Evolutionary conservation across 306 rosid genomes (phyloP).

Genomic region (Abrus pulchellus): DNA sequence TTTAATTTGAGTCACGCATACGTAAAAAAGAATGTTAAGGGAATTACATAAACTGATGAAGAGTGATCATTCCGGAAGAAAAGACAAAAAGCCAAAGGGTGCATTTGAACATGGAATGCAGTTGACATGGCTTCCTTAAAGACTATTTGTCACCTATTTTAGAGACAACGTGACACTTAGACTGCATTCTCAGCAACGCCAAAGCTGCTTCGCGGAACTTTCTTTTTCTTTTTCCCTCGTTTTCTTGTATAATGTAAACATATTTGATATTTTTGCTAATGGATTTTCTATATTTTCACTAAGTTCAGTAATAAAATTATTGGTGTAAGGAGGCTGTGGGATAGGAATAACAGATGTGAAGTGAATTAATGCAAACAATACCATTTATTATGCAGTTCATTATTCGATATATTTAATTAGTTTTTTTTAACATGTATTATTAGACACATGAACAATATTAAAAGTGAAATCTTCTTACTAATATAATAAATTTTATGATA

Average conservation of each 20-base stretch:
- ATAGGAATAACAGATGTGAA: not conserved
- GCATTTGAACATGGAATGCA: conserved; percentile 54
- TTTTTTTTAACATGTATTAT: too few species aligned
- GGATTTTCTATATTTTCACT: not conserved
- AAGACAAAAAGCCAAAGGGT: conserved; percentile 49
- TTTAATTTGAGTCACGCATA: not conserved
- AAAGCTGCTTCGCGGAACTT: conserved; percentile 28
- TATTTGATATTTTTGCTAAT: conserved; percentile 11
- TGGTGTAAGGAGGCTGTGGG: not conserved
- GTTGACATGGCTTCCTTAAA: conserved; percentile 55
- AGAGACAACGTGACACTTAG: conserved; percentile 47
- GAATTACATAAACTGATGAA: not conserved
- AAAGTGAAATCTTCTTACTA: too few species aligned
- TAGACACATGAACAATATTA: too few species aligned
- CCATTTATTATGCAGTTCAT: too few species aligned
- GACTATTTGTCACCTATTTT: conserved; percentile 58
- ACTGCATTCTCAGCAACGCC: conserved; percentile 47
- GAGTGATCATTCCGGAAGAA: conserved; percentile 41
- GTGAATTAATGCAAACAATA: not conserved
- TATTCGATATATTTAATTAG: too few species aligned
- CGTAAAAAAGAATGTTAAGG: conserved; percentile 1
- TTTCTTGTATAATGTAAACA: not conserved
- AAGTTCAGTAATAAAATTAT: not conserved
- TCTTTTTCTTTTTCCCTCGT: not conserved
- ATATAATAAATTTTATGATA: too few species aligned